A percentile compares a stretch with the other conserved stretches of the same genome.
These are phyloP conservation scores for Canariomyces notabilis DNA, from an alignment of 2,329 filamentous ascomycete genomes.

Conservation along the genomic window DNA sequence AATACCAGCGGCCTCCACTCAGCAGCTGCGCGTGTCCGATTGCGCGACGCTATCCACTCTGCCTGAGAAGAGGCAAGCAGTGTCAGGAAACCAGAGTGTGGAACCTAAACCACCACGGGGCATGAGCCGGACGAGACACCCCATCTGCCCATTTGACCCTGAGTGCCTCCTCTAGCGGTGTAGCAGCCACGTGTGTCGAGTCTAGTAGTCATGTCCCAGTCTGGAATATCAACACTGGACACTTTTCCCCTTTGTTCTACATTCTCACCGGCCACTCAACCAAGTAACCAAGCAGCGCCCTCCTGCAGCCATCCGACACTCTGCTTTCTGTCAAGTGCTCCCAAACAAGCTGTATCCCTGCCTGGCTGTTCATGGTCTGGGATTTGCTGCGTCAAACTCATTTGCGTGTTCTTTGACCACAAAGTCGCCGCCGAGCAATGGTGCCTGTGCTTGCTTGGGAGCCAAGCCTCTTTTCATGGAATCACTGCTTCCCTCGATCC, in stretches of 20 bases:
- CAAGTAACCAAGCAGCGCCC: slow-evolving; percentile 38
- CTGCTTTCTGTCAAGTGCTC: slow-evolving; percentile 37
- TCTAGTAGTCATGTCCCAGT: slow-evolving; percentile 39
- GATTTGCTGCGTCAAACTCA: slow-evolving; percentile 42
- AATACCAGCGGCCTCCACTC: not conserved
- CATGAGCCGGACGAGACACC: not conserved
- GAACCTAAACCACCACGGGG: not conserved
- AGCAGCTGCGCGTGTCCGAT: not conserved
- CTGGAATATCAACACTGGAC: slow-evolving; percentile 32
- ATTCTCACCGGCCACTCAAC: slow-evolving; percentile 33
- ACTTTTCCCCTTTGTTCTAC: slow-evolving; percentile 44
- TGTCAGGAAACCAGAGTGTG: slow-evolving; percentile 3
- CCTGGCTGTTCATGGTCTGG: slow-evolving; percentile 33
- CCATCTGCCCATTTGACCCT: slow-evolving; percentile 1
- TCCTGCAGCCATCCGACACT: slow-evolving; percentile 44
- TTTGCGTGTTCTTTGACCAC: slow-evolving; percentile 31
- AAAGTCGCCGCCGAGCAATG: slow-evolving; percentile 36
- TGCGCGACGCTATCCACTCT: slow-evolving; percentile 1
- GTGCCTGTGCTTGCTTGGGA: slow-evolving; percentile 34
- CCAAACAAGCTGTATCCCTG: slow-evolving; percentile 39
- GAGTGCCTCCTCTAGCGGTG: slow-evolving; percentile 6
- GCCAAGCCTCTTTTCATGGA: slow-evolving; percentile 30
- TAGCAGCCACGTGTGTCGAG: slow-evolving; percentile 48
- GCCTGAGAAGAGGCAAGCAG: not conserved
- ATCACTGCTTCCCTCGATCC: slow-evolving; percentile 28